Conservation (phyloP, 2,329 filamentous ascomycete genomes). For the Teratosphaeria zuluensis region DNA sequence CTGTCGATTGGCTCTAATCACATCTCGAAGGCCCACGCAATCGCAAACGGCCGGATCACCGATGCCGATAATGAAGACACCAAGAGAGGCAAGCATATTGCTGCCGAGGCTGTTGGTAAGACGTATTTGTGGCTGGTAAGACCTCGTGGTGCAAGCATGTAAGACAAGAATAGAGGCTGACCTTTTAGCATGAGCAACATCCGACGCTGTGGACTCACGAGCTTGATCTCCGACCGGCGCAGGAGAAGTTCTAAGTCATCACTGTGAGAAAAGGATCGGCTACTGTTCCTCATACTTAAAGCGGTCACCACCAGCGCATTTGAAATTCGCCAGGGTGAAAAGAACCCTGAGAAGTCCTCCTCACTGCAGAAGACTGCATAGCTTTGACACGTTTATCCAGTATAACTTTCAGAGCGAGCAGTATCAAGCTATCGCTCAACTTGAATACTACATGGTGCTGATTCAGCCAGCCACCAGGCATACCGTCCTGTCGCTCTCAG, state of each 20-base stretch:
- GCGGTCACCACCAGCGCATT: no score
- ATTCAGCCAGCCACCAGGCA: no score
- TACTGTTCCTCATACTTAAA: no score
- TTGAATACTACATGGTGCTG: no score
- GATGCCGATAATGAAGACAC: constrained; percentile 43
- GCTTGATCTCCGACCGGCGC: constrained; percentile 41
- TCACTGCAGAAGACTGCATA: no score
- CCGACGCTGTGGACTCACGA: constrained; percentile 45
- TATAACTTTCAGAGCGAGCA: no score
- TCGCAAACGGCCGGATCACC: constrained; percentile 46
- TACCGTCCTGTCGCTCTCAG: no score
- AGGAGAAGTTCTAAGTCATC: constrained; percentile 36
- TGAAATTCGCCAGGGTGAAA: no score
- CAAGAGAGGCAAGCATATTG: constrained; percentile 45
- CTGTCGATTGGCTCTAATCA: background rate
- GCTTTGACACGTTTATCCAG: no score
- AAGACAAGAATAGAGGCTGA: background rate
- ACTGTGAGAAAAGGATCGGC: background rate
- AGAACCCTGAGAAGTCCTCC: no score
- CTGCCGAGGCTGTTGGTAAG: constrained; percentile 48
- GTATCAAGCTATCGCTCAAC: no score
- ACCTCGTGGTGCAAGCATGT: background rate
- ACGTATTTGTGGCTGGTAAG: constrained; percentile 42
- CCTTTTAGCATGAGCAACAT: constrained; percentile 29
- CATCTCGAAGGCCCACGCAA: constrained; percentile 33